Conservation (phyloP, 2,329 filamentous ascomycete genomes). For the Aureobasidium sp. region DNA sequence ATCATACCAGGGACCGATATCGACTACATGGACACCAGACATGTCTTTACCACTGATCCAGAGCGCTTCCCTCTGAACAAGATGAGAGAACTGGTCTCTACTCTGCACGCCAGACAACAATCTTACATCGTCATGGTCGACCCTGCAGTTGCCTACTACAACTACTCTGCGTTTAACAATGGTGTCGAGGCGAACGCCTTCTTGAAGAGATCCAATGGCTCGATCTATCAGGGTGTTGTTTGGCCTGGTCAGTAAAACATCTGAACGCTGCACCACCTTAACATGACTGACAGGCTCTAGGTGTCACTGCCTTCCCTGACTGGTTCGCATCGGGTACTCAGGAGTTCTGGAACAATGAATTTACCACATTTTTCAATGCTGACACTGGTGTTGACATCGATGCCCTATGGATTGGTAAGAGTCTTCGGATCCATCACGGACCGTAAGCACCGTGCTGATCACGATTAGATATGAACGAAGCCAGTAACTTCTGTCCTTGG, state of each 20-base stretch:
- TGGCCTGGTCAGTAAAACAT: constrained; percentile 52
- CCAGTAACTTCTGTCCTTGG: constrained; percentile 44
- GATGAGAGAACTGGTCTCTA: constrained; percentile 55
- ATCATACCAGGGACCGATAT: constrained; percentile 27
- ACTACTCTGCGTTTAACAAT: constrained; percentile 50
- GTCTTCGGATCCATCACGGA: no score
- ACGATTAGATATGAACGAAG: constrained; percentile 56
- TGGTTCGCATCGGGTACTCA: constrained; percentile 62
- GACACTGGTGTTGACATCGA: constrained; percentile 64
- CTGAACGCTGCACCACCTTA: no score
- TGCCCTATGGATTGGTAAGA: constrained; percentile 54
- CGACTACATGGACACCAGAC: constrained; percentile 34
- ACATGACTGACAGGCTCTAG: neutral
- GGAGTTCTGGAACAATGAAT: constrained; percentile 61
- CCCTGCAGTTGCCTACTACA: constrained; percentile 44
- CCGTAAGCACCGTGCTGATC: no score
- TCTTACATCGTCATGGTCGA: constrained; percentile 61
- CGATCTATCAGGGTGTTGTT: constrained; percentile 54
- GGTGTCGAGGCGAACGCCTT: constrained; percentile 51
- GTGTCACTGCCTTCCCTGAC: constrained; percentile 39
- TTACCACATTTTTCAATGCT: constrained; percentile 54
- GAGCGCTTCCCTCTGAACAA: constrained; percentile 52
- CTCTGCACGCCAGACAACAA: constrained; percentile 38
- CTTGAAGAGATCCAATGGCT: constrained; percentile 45
- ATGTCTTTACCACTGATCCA: constrained; percentile 57